Conservation (phyloP, 129 eudicot genomes). For the Heracleum sosnowskyi region DNA sequence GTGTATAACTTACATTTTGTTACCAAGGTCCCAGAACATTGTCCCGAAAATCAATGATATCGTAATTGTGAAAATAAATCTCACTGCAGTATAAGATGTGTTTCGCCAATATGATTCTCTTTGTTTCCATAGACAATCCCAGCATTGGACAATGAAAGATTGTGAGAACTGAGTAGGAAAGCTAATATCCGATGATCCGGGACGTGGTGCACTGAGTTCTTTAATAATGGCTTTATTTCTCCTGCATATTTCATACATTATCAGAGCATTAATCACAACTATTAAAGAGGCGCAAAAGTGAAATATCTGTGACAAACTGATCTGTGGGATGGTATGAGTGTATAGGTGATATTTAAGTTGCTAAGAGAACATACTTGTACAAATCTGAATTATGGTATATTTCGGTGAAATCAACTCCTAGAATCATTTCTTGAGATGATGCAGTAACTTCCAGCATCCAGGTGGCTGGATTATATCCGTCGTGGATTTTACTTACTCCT, state of each 20-base stretch:
- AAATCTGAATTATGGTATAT: not conserved
- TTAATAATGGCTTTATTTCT: not conserved
- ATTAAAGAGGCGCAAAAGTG: not conserved
- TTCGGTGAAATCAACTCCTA: conserved; percentile 7
- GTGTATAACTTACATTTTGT: conserved; percentile 2
- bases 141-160: not conserved
- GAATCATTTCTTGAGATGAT: conserved; percentile 3
- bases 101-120: conserved; percentile 1
- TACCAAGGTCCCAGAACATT: conserved; percentile 5
- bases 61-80: not conserved
- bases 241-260: not conserved
- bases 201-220: conserved; percentile 3
- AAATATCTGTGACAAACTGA: not conserved
- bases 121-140: conserved; percentile 10
- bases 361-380: not conserved
- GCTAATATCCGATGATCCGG: conserved; percentile 3
- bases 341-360: not conserved
- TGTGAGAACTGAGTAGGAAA: conserved; percentile 1
- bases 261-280: not conserved
- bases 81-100: conserved; percentile 7
- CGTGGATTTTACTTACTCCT: conserved; percentile 2
- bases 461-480: conserved; percentile 6
- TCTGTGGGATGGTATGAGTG: not conserved
- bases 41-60: conserved; percentile 4
- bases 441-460: conserved; percentile 7